Conservation (phyloP, 495 filamentous ascomycete species). For the Penicillium turbatum region DNA sequence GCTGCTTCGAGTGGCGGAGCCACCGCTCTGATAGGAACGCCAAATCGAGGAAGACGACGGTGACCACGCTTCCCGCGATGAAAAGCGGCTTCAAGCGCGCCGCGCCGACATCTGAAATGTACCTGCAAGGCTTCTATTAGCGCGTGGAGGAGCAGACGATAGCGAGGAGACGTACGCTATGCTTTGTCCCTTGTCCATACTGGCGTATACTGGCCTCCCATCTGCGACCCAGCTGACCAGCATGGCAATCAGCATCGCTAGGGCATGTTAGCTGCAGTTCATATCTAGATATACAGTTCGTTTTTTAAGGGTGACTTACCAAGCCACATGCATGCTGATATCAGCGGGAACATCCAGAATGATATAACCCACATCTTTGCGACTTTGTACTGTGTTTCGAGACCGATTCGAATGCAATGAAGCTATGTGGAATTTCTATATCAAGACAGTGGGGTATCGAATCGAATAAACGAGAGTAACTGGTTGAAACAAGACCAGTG, state of each 20-base stretch:
- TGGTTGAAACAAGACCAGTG: background rate
- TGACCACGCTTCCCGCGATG: conserved; percentile 71
- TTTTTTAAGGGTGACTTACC: conserved; percentile 45
- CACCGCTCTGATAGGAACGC: conserved; percentile 77
- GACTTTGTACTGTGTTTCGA: background rate
- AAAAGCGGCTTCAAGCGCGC: conserved; percentile 77
- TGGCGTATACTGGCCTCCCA: conserved; percentile 57
- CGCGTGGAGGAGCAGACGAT: background rate
- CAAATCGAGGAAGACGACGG: conserved; percentile 79
- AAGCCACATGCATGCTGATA: conserved; percentile 78
- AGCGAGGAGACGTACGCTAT: conserved; percentile 60
- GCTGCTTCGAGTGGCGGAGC: conserved; percentile 69
- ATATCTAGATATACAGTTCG: conserved; percentile 17
- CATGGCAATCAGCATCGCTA: conserved; percentile 66
- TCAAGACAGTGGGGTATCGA: background rate
- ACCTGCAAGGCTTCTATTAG: conserved; percentile 21
- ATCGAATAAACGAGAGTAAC: background rate
- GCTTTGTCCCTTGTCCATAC: conserved; percentile 58
- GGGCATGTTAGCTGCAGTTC: background rate
- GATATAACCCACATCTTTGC: conserved; percentile 50
- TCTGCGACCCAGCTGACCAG: conserved; percentile 63
- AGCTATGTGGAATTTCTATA: background rate
- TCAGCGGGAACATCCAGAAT: conserved; percentile 73
- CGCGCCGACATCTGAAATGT: conserved; percentile 80
- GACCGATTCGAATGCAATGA: background rate